phyloP scores from a whole-genome alignment of 306 rosid genomes.

The Corylus americana region DNA sequence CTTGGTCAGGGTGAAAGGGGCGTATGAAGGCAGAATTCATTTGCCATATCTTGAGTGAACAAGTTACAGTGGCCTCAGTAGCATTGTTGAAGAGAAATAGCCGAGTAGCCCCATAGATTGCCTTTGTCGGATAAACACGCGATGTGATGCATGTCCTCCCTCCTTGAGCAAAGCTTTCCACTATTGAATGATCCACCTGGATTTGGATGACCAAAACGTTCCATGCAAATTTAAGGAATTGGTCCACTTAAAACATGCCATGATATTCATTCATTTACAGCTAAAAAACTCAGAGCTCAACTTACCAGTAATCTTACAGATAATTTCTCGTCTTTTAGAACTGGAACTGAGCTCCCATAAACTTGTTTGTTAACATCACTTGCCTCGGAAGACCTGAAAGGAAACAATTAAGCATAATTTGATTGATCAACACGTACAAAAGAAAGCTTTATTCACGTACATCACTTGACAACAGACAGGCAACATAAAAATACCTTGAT shows the following conservation, averaged over 20 bases:
- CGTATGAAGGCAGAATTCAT: conserved; percentile 93
- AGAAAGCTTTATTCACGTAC: neutral
- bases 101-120: conserved; percentile 81
- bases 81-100: conserved; percentile 87
- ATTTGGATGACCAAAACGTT: conserved; percentile 30
- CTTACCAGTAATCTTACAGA: conserved; percentile 70
- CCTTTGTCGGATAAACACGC: conserved; percentile 83
- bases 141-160: conserved; percentile 81
- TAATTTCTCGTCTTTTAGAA: conserved; percentile 66
- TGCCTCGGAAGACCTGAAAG: conserved; percentile 70
- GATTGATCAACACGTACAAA: neutral
- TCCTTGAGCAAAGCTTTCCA: conserved; percentile 93
- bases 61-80: conserved; percentile 56
- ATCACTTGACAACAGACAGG: neutral
- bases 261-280: neutral
- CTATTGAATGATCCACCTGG: conserved; percentile 87
- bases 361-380: conserved; percentile 60
- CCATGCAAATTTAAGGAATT: neutral
- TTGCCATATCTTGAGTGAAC: conserved; percentile 80
- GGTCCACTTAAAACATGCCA: neutral
- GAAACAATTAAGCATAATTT: no score
- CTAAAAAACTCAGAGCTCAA: neutral
- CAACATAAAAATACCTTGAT: conserved; percentile 37
- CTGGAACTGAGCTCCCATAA: conserved; percentile 69
- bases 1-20: conserved; percentile 48